Percentiles rank a stretch among this genome's conserved stretches.
Conservation (phyloP, 495 filamentous ascomycete genomes). For the Copromyces sp. region DNA sequence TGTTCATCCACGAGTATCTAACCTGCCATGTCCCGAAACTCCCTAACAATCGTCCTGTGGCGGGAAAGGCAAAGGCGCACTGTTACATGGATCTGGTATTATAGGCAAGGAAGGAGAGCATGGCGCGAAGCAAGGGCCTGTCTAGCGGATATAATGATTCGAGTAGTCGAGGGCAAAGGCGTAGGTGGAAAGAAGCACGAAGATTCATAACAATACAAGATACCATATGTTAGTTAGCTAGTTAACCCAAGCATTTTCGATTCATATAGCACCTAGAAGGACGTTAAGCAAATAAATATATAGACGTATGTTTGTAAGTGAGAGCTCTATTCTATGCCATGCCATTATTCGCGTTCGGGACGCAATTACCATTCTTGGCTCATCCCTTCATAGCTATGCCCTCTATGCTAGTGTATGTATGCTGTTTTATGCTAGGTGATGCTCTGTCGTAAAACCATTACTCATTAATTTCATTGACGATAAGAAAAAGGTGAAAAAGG, state of each 20-base stretch:
- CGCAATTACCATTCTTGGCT: background rate
- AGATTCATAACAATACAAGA: background rate
- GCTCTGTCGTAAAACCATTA: background rate
- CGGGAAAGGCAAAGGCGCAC: too few species aligned
- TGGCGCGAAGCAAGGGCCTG: background rate
- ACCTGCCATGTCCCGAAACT: too few species aligned
- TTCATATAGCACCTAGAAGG: background rate
- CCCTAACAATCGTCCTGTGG: too few species aligned
- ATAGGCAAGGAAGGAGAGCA: background rate
- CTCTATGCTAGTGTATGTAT: background rate
- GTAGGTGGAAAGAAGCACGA: background rate
- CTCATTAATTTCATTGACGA: background rate
- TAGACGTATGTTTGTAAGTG: too few species aligned
- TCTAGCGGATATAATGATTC: background rate
- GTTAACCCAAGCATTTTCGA: background rate
- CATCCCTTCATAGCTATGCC: background rate
- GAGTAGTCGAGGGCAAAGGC: background rate
- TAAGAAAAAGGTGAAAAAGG: background rate
- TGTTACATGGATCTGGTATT: too few species aligned
- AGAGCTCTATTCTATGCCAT: background rate
- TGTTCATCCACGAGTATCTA: too few species aligned
- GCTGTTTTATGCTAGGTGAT: background rate
- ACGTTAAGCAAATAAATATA: background rate
- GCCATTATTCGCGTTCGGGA: background rate
- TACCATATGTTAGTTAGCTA: background rate